Conservation (phyloP, 495 filamentous ascomycete genomes). For the Tuber melanosporum region DNA sequence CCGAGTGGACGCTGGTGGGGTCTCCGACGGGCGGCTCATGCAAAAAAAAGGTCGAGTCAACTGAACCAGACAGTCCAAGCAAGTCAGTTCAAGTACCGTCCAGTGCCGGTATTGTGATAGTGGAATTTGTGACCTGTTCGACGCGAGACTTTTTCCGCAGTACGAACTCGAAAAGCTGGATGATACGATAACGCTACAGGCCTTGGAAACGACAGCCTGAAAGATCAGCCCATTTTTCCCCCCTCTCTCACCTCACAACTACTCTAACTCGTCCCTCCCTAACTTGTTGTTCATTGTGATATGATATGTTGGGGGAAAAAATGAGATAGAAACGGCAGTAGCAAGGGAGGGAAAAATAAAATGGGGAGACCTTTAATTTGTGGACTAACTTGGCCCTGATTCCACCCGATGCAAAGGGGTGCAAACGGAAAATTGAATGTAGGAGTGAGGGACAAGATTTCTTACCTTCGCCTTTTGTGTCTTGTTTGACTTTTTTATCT, state of each 20-base stretch:
- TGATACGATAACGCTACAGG: constrained; percentile 20
- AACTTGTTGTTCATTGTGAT: neutral
- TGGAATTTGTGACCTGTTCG: constrained; percentile 14
- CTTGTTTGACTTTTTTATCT: neutral
- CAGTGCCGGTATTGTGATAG: constrained; percentile 16
- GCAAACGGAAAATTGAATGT: constrained; percentile 1
- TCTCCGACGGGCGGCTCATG: constrained; percentile 12
- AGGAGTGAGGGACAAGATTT: neutral
- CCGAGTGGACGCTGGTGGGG: constrained; percentile 7
- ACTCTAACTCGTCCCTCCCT: neutral
- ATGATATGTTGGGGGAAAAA: constrained; percentile 13
- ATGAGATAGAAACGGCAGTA: constrained; percentile 4
- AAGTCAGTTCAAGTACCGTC: neutral
- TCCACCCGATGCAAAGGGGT: constrained; percentile 15
- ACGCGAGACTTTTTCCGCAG: neutral
- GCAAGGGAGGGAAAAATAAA: constrained; percentile 6
- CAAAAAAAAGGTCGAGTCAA: constrained; percentile 15
- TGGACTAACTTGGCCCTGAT: neutral
- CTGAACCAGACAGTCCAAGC: constrained; percentile 14
- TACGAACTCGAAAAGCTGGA: constrained; percentile 12
- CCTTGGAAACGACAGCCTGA: constrained; percentile 27
- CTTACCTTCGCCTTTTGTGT: neutral
- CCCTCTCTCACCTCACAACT: neutral
- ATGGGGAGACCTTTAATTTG: neutral
- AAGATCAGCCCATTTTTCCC: constrained; percentile 24